phyloP scores from a whole-genome alignment of 306 rosid genomes.

The Citrullus mucosospermus region DNA sequence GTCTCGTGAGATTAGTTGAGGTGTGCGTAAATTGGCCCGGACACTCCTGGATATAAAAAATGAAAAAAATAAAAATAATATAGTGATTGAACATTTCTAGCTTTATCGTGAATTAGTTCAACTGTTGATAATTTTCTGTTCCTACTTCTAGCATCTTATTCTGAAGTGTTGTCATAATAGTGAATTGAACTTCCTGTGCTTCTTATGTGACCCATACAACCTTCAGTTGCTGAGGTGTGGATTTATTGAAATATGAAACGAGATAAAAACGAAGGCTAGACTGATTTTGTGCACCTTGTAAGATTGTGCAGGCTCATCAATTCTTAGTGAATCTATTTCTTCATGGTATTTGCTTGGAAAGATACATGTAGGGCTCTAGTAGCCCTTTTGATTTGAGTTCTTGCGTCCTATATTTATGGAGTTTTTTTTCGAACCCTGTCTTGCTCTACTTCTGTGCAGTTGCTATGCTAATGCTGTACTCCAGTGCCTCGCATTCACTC shows the following conservation, averaged over 20 bases:
- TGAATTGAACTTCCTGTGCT: neutral
- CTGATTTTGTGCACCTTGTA: neutral
- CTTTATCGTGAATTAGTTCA: neutral
- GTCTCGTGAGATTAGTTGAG: too few relatives aligned
- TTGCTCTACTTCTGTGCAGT: slow-evolving; percentile 29
- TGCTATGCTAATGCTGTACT: slow-evolving; percentile 92
- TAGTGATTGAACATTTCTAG: neutral
- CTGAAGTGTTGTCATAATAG: neutral
- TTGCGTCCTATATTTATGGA: neutral
- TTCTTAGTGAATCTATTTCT: neutral
- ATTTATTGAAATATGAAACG: neutral
- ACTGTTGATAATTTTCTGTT: neutral
- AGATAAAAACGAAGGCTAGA: neutral
- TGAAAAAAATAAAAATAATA: too few relatives aligned
- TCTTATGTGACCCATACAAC: neutral
- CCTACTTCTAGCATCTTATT: neutral
- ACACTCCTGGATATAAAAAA: too few relatives aligned
- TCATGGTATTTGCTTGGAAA: neutral
- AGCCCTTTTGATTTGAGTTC: neutral
- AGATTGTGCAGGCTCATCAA: neutral
- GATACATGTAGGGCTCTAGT: neutral
- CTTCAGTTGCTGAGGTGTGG: neutral
- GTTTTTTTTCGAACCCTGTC: neutral
- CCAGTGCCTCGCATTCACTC: slow-evolving; percentile 89
- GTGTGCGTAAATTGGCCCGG: too few relatives aligned